A percentile compares a stretch with the other conserved stretches of the same genome.
Conservation (phyloP, 1,139 yeast species). For the Yamadazyma blattariae region DNA sequence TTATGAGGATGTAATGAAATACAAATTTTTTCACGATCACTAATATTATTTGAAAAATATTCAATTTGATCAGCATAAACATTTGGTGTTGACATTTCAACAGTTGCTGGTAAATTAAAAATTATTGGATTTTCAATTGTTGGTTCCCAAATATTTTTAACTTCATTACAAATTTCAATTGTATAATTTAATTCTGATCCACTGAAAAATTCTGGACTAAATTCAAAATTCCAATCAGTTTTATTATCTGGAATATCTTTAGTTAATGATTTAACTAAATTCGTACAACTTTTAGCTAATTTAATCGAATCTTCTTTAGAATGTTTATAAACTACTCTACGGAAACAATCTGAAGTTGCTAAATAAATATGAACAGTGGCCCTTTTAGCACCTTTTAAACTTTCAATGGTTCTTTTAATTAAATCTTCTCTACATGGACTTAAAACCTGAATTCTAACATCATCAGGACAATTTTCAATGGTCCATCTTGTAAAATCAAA, state of each 20-base stretch:
- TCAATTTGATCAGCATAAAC: constrained; percentile 52
- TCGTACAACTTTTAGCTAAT: constrained; percentile 41
- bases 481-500: constrained; percentile 50
- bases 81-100: constrained; percentile 47
- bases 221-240: constrained; percentile 46
- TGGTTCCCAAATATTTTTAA: constrained; percentile 47
- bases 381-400: constrained; percentile 45
- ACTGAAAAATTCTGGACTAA: constrained; percentile 47
- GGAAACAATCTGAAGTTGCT: constrained; percentile 47
- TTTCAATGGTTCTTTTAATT: constrained; percentile 44
- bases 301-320: constrained; percentile 39
- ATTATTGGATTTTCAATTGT: constrained; percentile 40
- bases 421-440: constrained; percentile 47
- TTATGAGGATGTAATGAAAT: constrained; percentile 49
- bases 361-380: constrained; percentile 48
- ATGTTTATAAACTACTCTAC: constrained; percentile 47
- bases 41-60: constrained; percentile 39
- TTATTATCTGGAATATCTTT: constrained; percentile 32
- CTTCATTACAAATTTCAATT: constrained; percentile 45
- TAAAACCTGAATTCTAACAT: constrained; percentile 46
- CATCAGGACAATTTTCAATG: constrained; percentile 45
- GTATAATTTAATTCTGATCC: constrained; percentile 45
- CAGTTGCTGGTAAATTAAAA: constrained; percentile 50
- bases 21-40: constrained; percentile 44
- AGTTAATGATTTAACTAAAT: constrained; percentile 39